Evolutionary conservation across 2,329 filamentous ascomycete genomes (phyloP).

Genomic region (Colletotrichum tropicale): DNA sequence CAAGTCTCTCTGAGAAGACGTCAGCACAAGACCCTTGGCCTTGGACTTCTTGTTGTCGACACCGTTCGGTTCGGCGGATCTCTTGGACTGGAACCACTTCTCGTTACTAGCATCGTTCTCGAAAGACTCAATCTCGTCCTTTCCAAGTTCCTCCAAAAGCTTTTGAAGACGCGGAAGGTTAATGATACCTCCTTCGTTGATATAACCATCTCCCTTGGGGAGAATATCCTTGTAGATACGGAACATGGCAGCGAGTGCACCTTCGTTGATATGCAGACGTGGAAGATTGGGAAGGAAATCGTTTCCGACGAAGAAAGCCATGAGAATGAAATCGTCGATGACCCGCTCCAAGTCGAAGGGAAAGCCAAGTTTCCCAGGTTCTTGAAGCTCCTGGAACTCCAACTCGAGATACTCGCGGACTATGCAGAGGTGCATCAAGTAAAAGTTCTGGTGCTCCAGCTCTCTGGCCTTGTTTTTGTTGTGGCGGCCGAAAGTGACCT

Average conservation of each 20-base stretch:
- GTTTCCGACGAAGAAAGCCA: conserved; percentile 99
- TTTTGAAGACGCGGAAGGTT: conserved; percentile 80
- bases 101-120: conserved; percentile 88
- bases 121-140: conserved; percentile 92
- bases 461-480: conserved; percentile 92
- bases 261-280: conserved; percentile 97
- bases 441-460: conserved; percentile 98
- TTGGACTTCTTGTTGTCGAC: conserved; percentile 55
- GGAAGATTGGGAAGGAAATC: conserved; percentile 98
- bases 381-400: conserved; percentile 92
- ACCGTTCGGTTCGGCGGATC: conserved; percentile 69
- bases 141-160: conserved; percentile 82
- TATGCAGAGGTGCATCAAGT: conserved; percentile 94
- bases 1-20: conserved; percentile 79
- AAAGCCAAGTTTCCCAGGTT: conserved; percentile 73
- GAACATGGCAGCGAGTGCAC: conserved; percentile 96
- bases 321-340: conserved; percentile 99
- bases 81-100: conserved; percentile 90
- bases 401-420: conserved; percentile 96
- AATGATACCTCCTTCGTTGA: conserved; percentile 94
- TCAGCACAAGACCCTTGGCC: conserved; percentile 71
- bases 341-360: conserved; percentile 92
- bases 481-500: conserved; percentile 94
- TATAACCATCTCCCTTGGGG: conserved; percentile 87
- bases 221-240: conserved; percentile 91